Percentiles rank a stretch among this genome's conserved stretches.
Conservation (phyloP, 2,329 filamentous ascomycete genomes). For the Diaporthe caulivora region DNA sequence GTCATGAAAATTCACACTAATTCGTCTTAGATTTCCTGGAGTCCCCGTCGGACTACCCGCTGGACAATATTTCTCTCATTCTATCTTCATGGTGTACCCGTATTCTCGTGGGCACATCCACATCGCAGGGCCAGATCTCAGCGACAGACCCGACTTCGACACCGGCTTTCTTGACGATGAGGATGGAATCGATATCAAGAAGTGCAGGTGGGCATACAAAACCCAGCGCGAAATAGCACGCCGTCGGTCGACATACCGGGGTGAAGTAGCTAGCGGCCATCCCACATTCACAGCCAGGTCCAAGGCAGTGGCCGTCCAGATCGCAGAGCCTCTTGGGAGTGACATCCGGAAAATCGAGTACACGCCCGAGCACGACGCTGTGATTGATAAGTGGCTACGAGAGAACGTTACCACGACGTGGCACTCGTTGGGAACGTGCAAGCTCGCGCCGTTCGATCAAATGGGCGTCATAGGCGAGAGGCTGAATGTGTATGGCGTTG, state of each 20-base stretch:
- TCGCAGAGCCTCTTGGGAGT: neutral
- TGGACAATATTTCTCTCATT: slow-evolving; percentile 65
- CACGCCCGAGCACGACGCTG: slow-evolving; percentile 59
- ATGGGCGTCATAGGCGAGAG: slow-evolving; percentile 57
- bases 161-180: slow-evolving; percentile 62
- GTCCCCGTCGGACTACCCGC: slow-evolving; percentile 53
- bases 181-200: slow-evolving; percentile 66
- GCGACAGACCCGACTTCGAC: slow-evolving; percentile 68
- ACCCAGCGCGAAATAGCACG: slow-evolving; percentile 46
- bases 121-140: slow-evolving; percentile 60
- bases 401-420: slow-evolving; percentile 54
- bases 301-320: neutral
- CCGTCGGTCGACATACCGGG: slow-evolving; percentile 62
- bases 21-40: slow-evolving; percentile 54
- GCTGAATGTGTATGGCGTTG: slow-evolving; percentile 58
- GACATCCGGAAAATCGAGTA: slow-evolving; percentile 58
- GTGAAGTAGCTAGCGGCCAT: slow-evolving; percentile 57
- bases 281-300: slow-evolving; percentile 55
- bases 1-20: neutral
- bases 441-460: slow-evolving; percentile 56
- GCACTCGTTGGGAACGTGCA: slow-evolving; percentile 59
- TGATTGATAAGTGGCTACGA: slow-evolving; percentile 57
- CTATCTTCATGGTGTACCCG: slow-evolving; percentile 69
- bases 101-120: slow-evolving; percentile 73
- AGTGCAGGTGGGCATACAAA: slow-evolving; percentile 75